Evolutionary conservation across 2,329 filamentous ascomycete genomes (phyloP).

Genomic region (Huntiella omanensis): DNA sequence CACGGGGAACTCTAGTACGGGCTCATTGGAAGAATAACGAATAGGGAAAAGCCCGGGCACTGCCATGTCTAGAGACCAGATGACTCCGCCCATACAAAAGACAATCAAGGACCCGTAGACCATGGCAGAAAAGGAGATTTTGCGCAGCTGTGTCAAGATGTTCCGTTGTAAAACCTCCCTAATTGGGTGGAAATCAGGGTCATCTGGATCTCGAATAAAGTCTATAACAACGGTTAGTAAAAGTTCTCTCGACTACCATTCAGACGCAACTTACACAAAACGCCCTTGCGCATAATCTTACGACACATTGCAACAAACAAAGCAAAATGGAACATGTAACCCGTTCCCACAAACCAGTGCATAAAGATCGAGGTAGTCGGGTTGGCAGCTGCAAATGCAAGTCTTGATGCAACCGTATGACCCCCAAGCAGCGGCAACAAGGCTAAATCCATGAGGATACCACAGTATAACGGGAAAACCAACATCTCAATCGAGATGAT

Average conservation of each 20-base stretch:
- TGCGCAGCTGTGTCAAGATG: slow-evolving; percentile 79
- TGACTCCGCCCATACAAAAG: slow-evolving; percentile 81
- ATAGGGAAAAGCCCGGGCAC: slow-evolving; percentile 65
- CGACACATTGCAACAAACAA: slow-evolving; percentile 98
- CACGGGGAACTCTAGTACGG: slow-evolving; percentile 82
- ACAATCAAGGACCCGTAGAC: slow-evolving; percentile 90
- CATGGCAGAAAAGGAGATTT: slow-evolving; percentile 88
- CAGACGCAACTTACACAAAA: slow-evolving; percentile 49
- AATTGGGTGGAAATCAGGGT: slow-evolving; percentile 94
- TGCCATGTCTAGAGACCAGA: slow-evolving; percentile 65
- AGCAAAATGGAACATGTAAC: slow-evolving; percentile 99
- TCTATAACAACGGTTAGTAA: slow-evolving; percentile 27
- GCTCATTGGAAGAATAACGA: slow-evolving; percentile 82
- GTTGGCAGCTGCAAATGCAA: slow-evolving; percentile 58
- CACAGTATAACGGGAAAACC: slow-evolving; percentile 88
- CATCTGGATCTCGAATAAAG: slow-evolving; percentile 94
- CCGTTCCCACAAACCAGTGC: slow-evolving; percentile 96
- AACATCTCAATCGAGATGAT: slow-evolving; percentile 99
- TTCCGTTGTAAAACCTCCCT: slow-evolving; percentile 89
- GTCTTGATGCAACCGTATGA: slow-evolving; percentile 56
- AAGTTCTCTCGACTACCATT: neutral
- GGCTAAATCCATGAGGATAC: slow-evolving; percentile 72
- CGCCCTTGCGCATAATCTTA: slow-evolving; percentile 88
- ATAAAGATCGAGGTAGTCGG: slow-evolving; percentile 87
- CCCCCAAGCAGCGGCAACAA: slow-evolving; percentile 75